Conservation (phyloP, 257 asterid species). For the Petrea volubilis region DNA sequence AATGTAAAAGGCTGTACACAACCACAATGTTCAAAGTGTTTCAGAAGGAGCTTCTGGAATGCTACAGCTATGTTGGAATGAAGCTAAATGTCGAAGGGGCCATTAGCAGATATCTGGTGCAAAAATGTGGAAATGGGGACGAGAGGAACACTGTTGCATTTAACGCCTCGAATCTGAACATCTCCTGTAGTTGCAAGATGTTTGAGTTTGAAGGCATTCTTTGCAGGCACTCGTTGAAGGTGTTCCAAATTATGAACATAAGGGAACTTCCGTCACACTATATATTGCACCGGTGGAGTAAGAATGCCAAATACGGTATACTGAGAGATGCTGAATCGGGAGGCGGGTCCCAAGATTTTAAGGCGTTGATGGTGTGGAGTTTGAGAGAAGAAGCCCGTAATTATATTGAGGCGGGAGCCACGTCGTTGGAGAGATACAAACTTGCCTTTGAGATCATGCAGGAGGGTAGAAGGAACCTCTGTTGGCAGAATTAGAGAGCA, state of each 20-base stretch:
- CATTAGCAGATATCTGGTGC: constrained; percentile 61
- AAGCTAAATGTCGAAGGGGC: constrained; percentile 68
- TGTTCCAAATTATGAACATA: constrained; percentile 59
- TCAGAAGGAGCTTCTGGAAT: constrained; percentile 65
- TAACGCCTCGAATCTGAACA: constrained; percentile 54
- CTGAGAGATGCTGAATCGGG: constrained; percentile 55
- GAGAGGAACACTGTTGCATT: constrained; percentile 64
- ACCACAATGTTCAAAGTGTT: constrained; percentile 50
- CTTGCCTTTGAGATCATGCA: constrained; percentile 72
- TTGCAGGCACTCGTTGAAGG: constrained; percentile 62
- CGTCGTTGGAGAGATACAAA: constrained; percentile 57
- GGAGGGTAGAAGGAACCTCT: constrained; percentile 66
- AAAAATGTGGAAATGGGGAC: constrained; percentile 55
- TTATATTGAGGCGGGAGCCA: constrained; percentile 60
- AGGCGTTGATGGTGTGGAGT: constrained; percentile 63
- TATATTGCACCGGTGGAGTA: constrained; percentile 62
- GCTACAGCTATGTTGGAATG: constrained; percentile 58
- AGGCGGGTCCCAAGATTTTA: constrained; percentile 47
- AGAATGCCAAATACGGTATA: constrained; percentile 52
- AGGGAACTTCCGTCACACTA: constrained; percentile 63
- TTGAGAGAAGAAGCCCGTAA: constrained; percentile 63
- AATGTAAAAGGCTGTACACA: constrained; percentile 60
- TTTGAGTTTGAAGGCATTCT: constrained; percentile 68
- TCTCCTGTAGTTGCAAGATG: constrained; percentile 67
- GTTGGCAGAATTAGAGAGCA: constrained; percentile 54